These are phyloP conservation scores for Marasmius sp. DNA, from an alignment of 1,284 basidiomycete genomes.

Conservation along the genomic window DNA sequence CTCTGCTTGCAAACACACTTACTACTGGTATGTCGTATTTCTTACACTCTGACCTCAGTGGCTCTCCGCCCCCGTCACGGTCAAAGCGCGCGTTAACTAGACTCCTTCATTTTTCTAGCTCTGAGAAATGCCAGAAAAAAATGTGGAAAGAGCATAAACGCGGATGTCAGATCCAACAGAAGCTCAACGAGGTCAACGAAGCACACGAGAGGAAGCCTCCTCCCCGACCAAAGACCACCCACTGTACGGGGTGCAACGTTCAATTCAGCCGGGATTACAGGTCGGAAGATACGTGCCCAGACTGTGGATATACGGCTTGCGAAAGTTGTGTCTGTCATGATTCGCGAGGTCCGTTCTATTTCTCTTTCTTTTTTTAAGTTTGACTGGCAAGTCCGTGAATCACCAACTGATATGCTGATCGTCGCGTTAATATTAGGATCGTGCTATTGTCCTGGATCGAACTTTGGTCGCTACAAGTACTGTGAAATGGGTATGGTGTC, in stretches of 20 bases:
- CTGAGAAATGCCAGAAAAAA: constrained; percentile 25
- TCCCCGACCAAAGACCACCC: constrained; percentile 27
- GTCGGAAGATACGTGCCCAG: constrained; percentile 26
- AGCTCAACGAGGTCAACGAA: constrained; percentile 21
- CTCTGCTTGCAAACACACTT: not conserved
- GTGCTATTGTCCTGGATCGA: constrained; percentile 36
- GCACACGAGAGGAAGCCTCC: constrained; percentile 17
- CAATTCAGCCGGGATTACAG: constrained; percentile 24
- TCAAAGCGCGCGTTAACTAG: not conserved
- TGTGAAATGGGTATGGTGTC: constrained; percentile 25
- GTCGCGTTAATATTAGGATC: constrained; percentile 25
- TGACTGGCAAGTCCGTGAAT: too few relatives aligned
- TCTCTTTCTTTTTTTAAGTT: too few relatives aligned
- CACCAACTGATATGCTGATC: too few relatives aligned
- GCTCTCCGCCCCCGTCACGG: not conserved
- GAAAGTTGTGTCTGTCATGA: constrained; percentile 32
- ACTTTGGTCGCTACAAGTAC: constrained; percentile 33
- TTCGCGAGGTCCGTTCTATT: constrained; percentile 27
- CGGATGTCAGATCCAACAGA: constrained; percentile 32
- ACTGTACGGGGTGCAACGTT: constrained; percentile 36
- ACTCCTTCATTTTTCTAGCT: constrained; percentile 11
- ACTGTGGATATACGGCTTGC: constrained; percentile 36
- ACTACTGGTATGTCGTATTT: not conserved
- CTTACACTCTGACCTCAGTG: not conserved
- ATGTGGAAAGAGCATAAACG: constrained; percentile 35